Evolutionary conservation across 2,329 filamentous ascomycete species (phyloP), one percentile per base, ranked within the genome.

Genomic region (Basipetospora sp.): DNA sequence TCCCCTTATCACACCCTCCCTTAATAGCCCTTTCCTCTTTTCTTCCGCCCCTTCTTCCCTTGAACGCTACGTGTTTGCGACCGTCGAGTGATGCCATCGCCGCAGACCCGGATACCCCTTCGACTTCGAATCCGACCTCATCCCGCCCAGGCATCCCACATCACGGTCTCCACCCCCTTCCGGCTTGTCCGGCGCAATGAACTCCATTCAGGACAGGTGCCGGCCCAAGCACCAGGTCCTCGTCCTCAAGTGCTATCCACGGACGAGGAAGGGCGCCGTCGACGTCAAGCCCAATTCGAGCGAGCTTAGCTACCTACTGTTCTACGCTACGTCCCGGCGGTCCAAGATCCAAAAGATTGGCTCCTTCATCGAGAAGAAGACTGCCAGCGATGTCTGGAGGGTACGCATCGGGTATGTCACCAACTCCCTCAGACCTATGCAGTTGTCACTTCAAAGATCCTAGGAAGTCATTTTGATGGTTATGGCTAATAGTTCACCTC

Each of bases 341-440:
- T 88, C 83, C 60, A 98, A 96, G 69, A 77, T 96, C 49, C 84
- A 90, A 53, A 98, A 98, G 62, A 87, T 98, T 47, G 86, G 85
- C 57, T 77, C 77, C 49, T 98, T 94, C 54, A 69, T 98, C 46
- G 87, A 96, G 64, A 92, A 88, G 67, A 85, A 88, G 64, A 90
- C 85, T 16, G 82, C 82, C 43, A 80, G 77, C 52, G 90, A 98
- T 64, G 85, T 94, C 47, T 92, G 80, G 75, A 81, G 83, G 53
- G 72, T 76, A 57, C 78, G 85, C 52, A 83, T 90, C 53, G 87
- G 87, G 81, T 92, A 64, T 41, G 65, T 60, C 32, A 28, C 29
- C 22, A 11, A 6, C 22, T 8, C 25, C 29, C 22, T 11, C 25
- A 15, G 6, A 18, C 11, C 25, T n/a, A 15, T n/a, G 27, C 25